Evolutionary conservation across 306 rosid species (phyloP).

Genomic region (Rosa persica): DNA sequence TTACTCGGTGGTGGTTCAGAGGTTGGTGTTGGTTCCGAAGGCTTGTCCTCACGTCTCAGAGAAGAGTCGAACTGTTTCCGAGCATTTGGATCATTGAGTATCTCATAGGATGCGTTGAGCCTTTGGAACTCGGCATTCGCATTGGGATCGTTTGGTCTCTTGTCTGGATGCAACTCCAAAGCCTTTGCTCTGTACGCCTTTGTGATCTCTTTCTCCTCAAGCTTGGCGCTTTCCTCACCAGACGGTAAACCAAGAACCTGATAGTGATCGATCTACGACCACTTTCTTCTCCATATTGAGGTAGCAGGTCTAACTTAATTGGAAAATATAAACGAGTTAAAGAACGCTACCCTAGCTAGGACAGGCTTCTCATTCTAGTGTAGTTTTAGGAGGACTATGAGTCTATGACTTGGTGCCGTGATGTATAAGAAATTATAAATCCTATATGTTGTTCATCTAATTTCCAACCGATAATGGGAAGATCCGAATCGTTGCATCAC

Average conservation of each 20-base stretch:
- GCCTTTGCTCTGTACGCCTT: slow-evolving; percentile 83
- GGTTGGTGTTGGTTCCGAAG: not conserved
- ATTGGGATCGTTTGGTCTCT: slow-evolving; percentile 79
- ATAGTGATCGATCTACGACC: slow-evolving; percentile 72
- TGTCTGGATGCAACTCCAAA: slow-evolving; percentile 81
- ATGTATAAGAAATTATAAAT: too few relatives aligned
- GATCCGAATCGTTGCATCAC: too few relatives aligned
- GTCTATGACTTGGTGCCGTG: too few relatives aligned
- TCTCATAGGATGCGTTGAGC: slow-evolving; percentile 70
- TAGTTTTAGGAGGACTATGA: too few relatives aligned
- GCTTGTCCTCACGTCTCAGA: not conserved
- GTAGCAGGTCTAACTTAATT: not conserved
- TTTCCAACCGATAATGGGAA: too few relatives aligned
- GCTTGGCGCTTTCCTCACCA: slow-evolving; percentile 73
- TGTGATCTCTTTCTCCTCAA: slow-evolving; percentile 57
- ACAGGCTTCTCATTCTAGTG: too few relatives aligned
- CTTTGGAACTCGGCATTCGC: slow-evolving; percentile 70
- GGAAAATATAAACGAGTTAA: not conserved
- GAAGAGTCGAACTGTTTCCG: slow-evolving; percentile 58
- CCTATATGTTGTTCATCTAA: too few relatives aligned
- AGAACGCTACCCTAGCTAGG: too few relatives aligned
- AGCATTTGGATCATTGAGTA: slow-evolving; percentile 72
- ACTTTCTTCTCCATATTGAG: not conserved
- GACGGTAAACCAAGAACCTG: slow-evolving; percentile 67
- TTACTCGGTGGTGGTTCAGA: not conserved